These are phyloP conservation scores for Clavispora asparagi DNA, from an alignment of 805 yeast genomes.

Conservation along the genomic window DNA sequence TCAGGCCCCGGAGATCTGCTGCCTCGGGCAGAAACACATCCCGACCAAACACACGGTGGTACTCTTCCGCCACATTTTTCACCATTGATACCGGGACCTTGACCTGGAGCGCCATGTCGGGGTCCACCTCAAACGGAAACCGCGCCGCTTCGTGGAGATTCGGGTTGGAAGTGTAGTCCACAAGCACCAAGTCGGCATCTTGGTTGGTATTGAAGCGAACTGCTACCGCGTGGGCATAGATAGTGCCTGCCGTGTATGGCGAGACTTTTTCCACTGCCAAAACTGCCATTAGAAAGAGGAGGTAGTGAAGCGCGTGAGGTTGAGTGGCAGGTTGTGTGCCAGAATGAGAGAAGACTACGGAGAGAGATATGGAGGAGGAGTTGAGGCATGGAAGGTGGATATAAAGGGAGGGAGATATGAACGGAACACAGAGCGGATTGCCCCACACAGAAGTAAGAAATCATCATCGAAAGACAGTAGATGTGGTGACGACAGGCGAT, in stretches of 20 bases:
- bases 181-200: constrained; percentile 5
- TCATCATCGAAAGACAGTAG: too few species aligned
- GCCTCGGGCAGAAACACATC: background rate
- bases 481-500: too few species aligned
- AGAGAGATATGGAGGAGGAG: too few species aligned
- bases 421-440: too few species aligned
- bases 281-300: background rate
- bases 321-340: background rate
- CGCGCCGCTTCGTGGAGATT: background rate
- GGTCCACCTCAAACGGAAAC: background rate
- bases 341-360: too few species aligned
- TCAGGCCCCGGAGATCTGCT: constrained; percentile 2
- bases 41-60: constrained; percentile 1
- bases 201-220: constrained; percentile 8
- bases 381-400: too few species aligned
- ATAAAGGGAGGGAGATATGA: too few species aligned
- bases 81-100: background rate
- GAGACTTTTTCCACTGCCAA: background rate
- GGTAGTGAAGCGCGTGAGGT: too few species aligned
- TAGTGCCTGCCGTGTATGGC: constrained; percentile 3
- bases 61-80: constrained; percentile 2
- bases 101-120: constrained; percentile 1
- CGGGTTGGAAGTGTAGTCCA: constrained; percentile 8
- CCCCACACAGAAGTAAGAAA: too few species aligned
- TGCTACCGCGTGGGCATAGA: constrained; percentile 11